Conservation (phyloP, 495 filamentous ascomycete species). For the Aspergillus panamensis region DNA sequence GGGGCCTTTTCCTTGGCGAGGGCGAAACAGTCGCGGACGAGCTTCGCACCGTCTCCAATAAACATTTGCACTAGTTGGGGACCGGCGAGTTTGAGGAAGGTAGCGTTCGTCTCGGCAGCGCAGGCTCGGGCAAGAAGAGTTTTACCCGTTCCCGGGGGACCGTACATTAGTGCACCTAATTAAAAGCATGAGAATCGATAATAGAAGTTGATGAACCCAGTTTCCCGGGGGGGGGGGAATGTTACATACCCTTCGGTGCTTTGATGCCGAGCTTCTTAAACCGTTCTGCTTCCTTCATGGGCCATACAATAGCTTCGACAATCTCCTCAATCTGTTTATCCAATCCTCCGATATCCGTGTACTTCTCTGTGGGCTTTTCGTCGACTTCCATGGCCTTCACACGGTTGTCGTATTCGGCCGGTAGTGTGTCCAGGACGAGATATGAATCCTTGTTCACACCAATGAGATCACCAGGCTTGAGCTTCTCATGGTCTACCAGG, state of each 20-base stretch:
- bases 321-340: slow-evolving; percentile 99
- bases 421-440: slow-evolving; percentile 94
- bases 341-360: slow-evolving; percentile 94
- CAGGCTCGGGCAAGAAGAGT: slow-evolving; percentile 96
- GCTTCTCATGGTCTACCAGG: slow-evolving; percentile 86
- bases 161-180: slow-evolving; percentile 95
- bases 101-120: slow-evolving; percentile 96
- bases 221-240: neutral
- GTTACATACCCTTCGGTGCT: slow-evolving; percentile 85
- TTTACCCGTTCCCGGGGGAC: slow-evolving; percentile 92
- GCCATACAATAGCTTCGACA: slow-evolving; percentile 99
- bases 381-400: slow-evolving; percentile 99
- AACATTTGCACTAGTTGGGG: slow-evolving; percentile 99
- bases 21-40: slow-evolving; percentile 96
- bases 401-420: slow-evolving; percentile 98
- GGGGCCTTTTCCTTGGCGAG: slow-evolving; percentile 98
- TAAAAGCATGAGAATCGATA: slow-evolving; percentile 7
- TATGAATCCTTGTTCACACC: slow-evolving; percentile 99
- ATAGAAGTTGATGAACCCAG: neutral
- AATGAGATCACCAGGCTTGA: slow-evolving; percentile 94
- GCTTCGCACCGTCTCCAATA: slow-evolving; percentile 96
- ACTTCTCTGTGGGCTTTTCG: slow-evolving; percentile 99
- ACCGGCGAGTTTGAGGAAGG: slow-evolving; percentile 97
- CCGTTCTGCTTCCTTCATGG: slow-evolving; percentile 97
- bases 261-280: slow-evolving; percentile 99